Percentiles rank a stretch among this genome's conserved stretches.
Evolutionary conservation across 345 rosid genomes (phyloP).

Genomic region (Boechera divaricarpa): DNA sequence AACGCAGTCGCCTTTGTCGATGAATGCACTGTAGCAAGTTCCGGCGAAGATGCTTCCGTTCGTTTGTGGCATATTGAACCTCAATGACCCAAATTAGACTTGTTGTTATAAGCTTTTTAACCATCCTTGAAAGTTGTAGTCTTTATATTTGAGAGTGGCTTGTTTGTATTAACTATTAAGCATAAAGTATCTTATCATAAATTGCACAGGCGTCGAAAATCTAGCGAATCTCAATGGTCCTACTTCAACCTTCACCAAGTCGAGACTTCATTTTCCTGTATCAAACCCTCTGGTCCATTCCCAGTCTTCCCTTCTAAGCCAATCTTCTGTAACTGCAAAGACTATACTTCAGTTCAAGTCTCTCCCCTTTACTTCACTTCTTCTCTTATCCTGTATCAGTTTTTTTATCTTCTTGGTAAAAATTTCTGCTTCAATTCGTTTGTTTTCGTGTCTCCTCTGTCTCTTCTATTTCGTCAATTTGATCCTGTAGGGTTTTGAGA

Average conservation of each 20-base stretch:
- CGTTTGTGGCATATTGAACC: slow-evolving; percentile 60
- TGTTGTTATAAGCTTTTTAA: slow-evolving; percentile 9
- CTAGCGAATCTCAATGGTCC: background rate
- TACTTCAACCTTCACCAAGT: background rate
- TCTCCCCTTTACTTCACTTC: too few relatives aligned
- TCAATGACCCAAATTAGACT: slow-evolving; percentile 20
- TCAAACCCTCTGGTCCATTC: too few relatives aligned
- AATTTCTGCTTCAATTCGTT: slow-evolving; percentile 25
- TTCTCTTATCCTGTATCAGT: background rate
- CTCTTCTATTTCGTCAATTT: slow-evolving; percentile 36
- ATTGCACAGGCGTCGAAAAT: slow-evolving; percentile 8
- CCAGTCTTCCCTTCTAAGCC: too few relatives aligned
- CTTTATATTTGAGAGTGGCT: background rate
- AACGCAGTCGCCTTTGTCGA: slow-evolving; percentile 66
- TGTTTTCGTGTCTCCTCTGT: slow-evolving; percentile 15
- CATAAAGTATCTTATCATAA: slow-evolving; percentile 18
- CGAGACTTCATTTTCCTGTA: background rate
- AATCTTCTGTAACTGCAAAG: too few relatives aligned
- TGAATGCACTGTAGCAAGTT: slow-evolving; percentile 57
- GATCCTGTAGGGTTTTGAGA: slow-evolving; percentile 27
- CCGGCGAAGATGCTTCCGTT: slow-evolving; percentile 79
- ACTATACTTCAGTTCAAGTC: too few relatives aligned
- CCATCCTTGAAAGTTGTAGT: slow-evolving; percentile 24
- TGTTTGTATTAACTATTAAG: background rate
- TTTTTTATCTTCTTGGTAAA: slow-evolving; percentile 21